phyloP scores from a whole-genome alignment of 2,329 filamentous ascomycete species.

The Ophiosphaerella korrae region DNA sequence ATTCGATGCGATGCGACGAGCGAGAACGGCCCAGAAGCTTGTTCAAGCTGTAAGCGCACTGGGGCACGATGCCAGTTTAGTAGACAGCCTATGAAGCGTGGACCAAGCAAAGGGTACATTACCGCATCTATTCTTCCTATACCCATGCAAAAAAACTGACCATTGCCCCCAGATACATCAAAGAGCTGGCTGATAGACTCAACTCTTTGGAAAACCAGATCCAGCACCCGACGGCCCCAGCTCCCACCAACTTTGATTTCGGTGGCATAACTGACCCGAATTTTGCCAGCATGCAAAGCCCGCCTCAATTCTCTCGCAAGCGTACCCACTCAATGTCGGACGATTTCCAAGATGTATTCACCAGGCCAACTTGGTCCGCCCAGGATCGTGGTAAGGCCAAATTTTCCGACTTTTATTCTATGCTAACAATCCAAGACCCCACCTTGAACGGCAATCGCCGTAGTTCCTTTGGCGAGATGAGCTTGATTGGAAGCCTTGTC shows the following conservation, averaged over 20 bases:
- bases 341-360: slow-evolving; percentile 39
- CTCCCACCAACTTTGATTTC: slow-evolving; percentile 37
- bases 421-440: slow-evolving; percentile 36
- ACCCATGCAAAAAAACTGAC: slow-evolving; percentile 10
- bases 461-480: slow-evolving; percentile 43
- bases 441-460: slow-evolving; percentile 41
- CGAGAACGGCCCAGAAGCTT: slow-evolving; percentile 48
- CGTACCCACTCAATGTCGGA: slow-evolving; percentile 48
- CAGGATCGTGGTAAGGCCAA: slow-evolving; percentile 42
- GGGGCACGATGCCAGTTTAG: slow-evolving; percentile 49
- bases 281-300: slow-evolving; percentile 36
- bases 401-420: slow-evolving; percentile 24
- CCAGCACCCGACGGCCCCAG: slow-evolving; percentile 32
- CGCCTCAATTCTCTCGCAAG: slow-evolving; percentile 41
- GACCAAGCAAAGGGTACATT: slow-evolving; percentile 48
- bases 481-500: slow-evolving; percentile 40
- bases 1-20: slow-evolving; percentile 49
- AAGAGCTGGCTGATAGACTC: slow-evolving; percentile 47
- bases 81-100: slow-evolving; percentile 49
- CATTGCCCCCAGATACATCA: slow-evolving; percentile 43
- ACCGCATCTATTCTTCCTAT: background rate
- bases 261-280: slow-evolving; percentile 34
- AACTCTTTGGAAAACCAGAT: slow-evolving; percentile 47
- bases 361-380: slow-evolving; percentile 39
- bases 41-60: slow-evolving; percentile 48